Percentiles rank a stretch among this genome's conserved stretches.
These are phyloP conservation scores for Didymella glomerata DNA, from an alignment of 2,329 filamentous ascomycete genomes.

Conservation along the genomic window DNA sequence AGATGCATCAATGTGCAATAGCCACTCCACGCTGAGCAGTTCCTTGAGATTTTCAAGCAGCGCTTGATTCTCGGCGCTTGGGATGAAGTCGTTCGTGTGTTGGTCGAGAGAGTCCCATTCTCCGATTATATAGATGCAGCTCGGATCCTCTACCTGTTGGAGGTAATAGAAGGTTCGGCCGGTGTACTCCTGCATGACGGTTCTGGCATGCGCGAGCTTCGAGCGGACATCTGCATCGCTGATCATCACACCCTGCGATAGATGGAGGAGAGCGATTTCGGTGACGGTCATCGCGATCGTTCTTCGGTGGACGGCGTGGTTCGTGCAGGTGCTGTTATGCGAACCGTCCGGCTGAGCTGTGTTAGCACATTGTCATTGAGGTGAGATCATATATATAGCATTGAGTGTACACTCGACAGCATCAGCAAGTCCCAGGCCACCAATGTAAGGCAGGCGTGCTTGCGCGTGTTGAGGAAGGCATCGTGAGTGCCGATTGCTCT, in stretches of 20 bases:
- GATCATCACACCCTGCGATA: slow-evolving; percentile 38
- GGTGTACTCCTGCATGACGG: slow-evolving; percentile 51
- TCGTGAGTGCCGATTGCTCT: background rate
- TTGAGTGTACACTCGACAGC: background rate
- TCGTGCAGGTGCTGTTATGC: background rate
- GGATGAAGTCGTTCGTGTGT: slow-evolving; percentile 56
- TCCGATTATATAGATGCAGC: slow-evolving; percentile 55
- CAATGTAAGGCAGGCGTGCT: slow-evolving; percentile 13
- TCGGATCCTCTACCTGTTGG: slow-evolving; percentile 56
- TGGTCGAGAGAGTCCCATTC: slow-evolving; percentile 56
- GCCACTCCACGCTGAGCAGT: slow-evolving; percentile 53
- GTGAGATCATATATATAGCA: background rate
- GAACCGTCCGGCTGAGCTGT: background rate
- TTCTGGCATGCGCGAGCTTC: slow-evolving; percentile 50
- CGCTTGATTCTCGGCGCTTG: slow-evolving; percentile 53
- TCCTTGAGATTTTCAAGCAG: slow-evolving; percentile 50
- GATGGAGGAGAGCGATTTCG: slow-evolving; percentile 57
- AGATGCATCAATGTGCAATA: slow-evolving; percentile 56
- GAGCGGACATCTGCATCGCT: slow-evolving; percentile 33
- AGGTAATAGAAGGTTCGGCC: slow-evolving; percentile 51
- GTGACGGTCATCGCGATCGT: slow-evolving; percentile 50
- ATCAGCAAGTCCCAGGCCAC: background rate
- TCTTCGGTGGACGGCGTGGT: background rate
- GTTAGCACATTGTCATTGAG: background rate
- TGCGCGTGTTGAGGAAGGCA: slow-evolving; percentile 2